Evolutionary conservation across 352 stramenopile genomes (phyloP).

Genomic region (Phytophthora quininea): DNA sequence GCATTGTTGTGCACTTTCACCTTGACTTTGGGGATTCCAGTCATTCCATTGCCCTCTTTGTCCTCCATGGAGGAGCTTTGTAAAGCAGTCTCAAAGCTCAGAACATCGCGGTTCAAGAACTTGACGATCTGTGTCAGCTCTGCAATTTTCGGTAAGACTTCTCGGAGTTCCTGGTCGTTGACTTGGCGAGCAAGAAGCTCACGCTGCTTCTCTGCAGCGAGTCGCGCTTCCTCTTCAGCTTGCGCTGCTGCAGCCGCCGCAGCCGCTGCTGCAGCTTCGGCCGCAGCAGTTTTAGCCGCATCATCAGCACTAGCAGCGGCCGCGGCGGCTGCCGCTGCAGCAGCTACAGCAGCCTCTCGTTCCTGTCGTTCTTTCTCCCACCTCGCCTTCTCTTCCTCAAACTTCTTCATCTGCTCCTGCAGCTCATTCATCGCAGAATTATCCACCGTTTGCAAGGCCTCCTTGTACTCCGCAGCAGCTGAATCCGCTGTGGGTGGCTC

Average conservation of each 20-base stretch:
- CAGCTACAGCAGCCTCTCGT: slow-evolving; percentile 35
- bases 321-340: slow-evolving; percentile 33
- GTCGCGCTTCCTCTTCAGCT: slow-evolving; percentile 37
- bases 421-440: slow-evolving; percentile 80
- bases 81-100: slow-evolving; percentile 92
- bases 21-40: slow-evolving; percentile 85
- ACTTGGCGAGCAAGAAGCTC: slow-evolving; percentile 76
- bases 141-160: slow-evolving; percentile 92
- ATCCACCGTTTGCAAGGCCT: slow-evolving; percentile 77
- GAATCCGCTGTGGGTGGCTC: slow-evolving; percentile 83
- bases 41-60: slow-evolving; percentile 37
- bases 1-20: slow-evolving; percentile 91
- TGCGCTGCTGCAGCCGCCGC: slow-evolving; percentile 43
- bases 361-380: slow-evolving; percentile 88
- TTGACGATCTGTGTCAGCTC: slow-evolving; percentile 93
- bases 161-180: slow-evolving; percentile 92
- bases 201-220: slow-evolving; percentile 57
- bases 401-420: slow-evolving; percentile 90
- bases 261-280: slow-evolving; percentile 37
- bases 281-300: slow-evolving; percentile 16
- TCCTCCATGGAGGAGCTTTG: slow-evolving; percentile 68
- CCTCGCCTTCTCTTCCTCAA: slow-evolving; percentile 87
- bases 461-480: slow-evolving; percentile 89
- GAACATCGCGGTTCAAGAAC: slow-evolving; percentile 88
- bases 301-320: slow-evolving; percentile 34